phyloP scores from a whole-genome alignment of 495 filamentous ascomycete genomes.

The Hypoxylon subgilvum region DNA sequence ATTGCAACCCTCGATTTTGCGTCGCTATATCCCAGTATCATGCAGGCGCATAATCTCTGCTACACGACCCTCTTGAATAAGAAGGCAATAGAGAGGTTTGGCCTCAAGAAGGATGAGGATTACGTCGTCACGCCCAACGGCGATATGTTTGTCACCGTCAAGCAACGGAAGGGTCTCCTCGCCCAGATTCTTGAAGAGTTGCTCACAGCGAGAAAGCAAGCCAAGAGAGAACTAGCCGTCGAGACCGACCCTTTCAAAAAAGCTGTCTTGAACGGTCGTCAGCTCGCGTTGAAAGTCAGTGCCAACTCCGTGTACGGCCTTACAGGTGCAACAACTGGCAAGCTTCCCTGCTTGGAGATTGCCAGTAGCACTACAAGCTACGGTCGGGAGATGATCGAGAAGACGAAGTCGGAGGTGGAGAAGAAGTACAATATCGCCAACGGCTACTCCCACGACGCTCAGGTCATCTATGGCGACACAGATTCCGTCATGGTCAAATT shows the following conservation, averaged over 20 bases:
- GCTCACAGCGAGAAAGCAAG: slow-evolving; percentile 84
- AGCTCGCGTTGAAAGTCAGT: slow-evolving; percentile 94
- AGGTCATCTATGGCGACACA: slow-evolving; percentile 98
- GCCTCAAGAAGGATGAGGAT: slow-evolving; percentile 82
- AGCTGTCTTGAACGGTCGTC: slow-evolving; percentile 95
- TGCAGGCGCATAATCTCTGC: slow-evolving; percentile 97
- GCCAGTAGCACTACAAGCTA: slow-evolving; percentile 96
- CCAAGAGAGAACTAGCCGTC: slow-evolving; percentile 85
- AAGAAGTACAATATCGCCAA: slow-evolving; percentile 86
- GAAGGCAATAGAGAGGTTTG: slow-evolving; percentile 71
- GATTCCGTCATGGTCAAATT: slow-evolving; percentile 99
- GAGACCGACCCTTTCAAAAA: slow-evolving; percentile 98
- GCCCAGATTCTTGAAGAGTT: slow-evolving; percentile 95
- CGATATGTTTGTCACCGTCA: slow-evolving; percentile 88
- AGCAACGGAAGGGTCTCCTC: slow-evolving; percentile 88
- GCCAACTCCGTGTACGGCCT: slow-evolving; percentile 98
- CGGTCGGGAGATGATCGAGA: slow-evolving; percentile 98
- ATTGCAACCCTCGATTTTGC: slow-evolving; percentile 99
- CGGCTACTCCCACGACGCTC: slow-evolving; percentile 89
- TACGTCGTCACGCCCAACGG: slow-evolving; percentile 95
- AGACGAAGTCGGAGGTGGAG: slow-evolving; percentile 92
- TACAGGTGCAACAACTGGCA: slow-evolving; percentile 94
- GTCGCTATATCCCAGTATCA: slow-evolving; percentile 97
- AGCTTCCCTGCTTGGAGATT: slow-evolving; percentile 92
- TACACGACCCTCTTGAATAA: slow-evolving; percentile 95